Evolutionary conservation across 352 stramenopile genomes (phyloP).

Genomic region (Pythium inflatum): DNA sequence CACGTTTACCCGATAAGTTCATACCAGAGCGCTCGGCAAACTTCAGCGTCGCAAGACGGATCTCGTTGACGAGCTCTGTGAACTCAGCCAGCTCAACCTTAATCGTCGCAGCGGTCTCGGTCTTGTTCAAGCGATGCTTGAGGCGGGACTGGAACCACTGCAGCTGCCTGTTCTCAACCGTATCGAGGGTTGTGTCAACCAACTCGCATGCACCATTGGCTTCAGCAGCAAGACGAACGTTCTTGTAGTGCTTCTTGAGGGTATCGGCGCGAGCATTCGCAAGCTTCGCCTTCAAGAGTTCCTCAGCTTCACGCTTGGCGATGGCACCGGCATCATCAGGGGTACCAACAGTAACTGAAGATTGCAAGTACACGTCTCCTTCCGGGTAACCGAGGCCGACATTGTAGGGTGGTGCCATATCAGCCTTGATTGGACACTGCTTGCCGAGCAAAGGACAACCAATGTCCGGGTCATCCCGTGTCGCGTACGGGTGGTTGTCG

Average conservation of each 20-base stretch:
- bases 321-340: constrained; percentile 70
- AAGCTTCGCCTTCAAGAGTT: constrained; percentile 60
- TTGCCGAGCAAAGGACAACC: constrained; percentile 90
- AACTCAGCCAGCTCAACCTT: constrained; percentile 87
- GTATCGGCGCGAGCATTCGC: constrained; percentile 77
- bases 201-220: constrained; percentile 80
- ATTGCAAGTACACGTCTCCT: constrained; percentile 79
- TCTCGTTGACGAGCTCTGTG: constrained; percentile 79
- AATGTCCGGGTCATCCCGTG: constrained; percentile 79
- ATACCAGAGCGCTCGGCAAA: constrained; percentile 87
- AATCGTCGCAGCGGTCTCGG: constrained; percentile 82
- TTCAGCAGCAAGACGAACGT: constrained; percentile 78
- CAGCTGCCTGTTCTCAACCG: constrained; percentile 71
- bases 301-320: constrained; percentile 69
- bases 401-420: constrained; percentile 73
- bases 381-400: constrained; percentile 83
- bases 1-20: constrained; percentile 79
- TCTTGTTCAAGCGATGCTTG: constrained; percentile 71
- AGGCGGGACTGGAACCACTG: constrained; percentile 78
- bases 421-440: constrained; percentile 90
- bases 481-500: constrained; percentile 89
- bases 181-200: constrained; percentile 76
- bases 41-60: constrained; percentile 74
- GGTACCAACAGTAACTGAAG: constrained; percentile 66
- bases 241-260: constrained; percentile 90